A percentile compares a stretch with the other conserved stretches of the same genome.
Evolutionary conservation across 768 basidiomycete genomes (phyloP).

Genomic region (Xanthoconium stramineum): DNA sequence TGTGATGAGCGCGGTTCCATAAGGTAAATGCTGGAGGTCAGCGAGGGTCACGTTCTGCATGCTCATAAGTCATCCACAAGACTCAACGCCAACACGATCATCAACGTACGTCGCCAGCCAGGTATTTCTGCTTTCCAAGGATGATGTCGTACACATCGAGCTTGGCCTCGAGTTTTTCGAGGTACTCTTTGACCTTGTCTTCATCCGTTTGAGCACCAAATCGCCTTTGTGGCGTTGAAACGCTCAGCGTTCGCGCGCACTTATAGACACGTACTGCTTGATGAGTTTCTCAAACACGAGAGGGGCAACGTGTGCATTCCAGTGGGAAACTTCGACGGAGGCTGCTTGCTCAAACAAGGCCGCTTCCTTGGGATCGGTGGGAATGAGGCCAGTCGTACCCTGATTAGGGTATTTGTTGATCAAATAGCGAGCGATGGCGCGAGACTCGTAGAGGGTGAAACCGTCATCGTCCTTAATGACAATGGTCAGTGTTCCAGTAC

Average conservation of each 20-base stretch:
- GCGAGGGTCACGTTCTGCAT: slow-evolving; percentile 48
- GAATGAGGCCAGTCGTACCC: slow-evolving; percentile 47
- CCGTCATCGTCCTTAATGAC: slow-evolving; percentile 52
- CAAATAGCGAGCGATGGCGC: slow-evolving; percentile 61
- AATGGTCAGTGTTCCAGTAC: background rate
- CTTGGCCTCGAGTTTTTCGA: slow-evolving; percentile 27
- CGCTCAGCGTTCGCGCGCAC: background rate
- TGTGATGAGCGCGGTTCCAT: slow-evolving; percentile 30
- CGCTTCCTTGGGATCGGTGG: slow-evolving; percentile 36
- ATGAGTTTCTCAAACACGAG: slow-evolving; percentile 50
- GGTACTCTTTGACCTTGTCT: slow-evolving; percentile 11
- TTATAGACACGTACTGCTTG: slow-evolving; percentile 40
- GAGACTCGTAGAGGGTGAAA: slow-evolving; percentile 58
- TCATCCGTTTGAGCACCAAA: slow-evolving; percentile 25
- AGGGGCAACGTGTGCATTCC: slow-evolving; percentile 38
- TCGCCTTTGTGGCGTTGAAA: slow-evolving; percentile 7
- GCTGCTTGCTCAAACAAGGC: slow-evolving; percentile 32
- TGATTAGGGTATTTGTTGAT: slow-evolving; percentile 50
- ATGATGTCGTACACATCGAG: slow-evolving; percentile 54
- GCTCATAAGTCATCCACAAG: background rate
- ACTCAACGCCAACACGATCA: background rate
- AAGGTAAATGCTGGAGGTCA: slow-evolving; percentile 57
- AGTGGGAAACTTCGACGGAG: slow-evolving; percentile 52
- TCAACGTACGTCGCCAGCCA: slow-evolving; percentile 51
- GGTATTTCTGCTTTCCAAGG: slow-evolving; percentile 50